phyloP scores from a whole-genome alignment of 1,284 basidiomycete genomes.

The Fomitopsis schrenkii region DNA sequence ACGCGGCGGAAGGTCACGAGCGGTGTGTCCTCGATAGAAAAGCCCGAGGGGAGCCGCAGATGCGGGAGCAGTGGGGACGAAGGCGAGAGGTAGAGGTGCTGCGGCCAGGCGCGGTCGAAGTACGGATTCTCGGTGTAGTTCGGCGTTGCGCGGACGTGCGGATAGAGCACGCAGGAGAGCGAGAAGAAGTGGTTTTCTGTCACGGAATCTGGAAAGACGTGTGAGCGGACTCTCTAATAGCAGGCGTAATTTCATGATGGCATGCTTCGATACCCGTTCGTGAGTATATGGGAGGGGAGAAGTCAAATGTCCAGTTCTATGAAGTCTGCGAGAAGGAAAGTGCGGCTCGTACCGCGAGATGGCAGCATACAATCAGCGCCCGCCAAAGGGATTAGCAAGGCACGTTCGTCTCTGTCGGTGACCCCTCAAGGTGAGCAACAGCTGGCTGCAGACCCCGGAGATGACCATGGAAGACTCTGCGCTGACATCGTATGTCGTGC shows the following conservation, averaged over 20 bases:
- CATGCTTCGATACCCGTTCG: too few species aligned
- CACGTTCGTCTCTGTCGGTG: too few species aligned
- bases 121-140: conserved; percentile 48
- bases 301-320: too few species aligned
- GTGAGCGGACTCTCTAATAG: neutral
- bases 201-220: conserved; percentile 48
- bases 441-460: too few species aligned
- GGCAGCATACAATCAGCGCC: neutral
- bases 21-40: conserved; percentile 52
- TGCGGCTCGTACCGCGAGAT: neutral
- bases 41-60: conserved; percentile 43
- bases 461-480: too few species aligned
- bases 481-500: too few species aligned
- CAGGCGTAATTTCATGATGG: too few species aligned
- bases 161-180: conserved; percentile 58
- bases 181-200: conserved; percentile 72
- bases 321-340: too few species aligned
- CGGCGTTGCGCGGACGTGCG: conserved; percentile 61
- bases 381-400: neutral
- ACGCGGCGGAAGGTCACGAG: conserved; percentile 61
- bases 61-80: conserved; percentile 41
- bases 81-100: conserved; percentile 56
- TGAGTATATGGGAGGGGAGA: too few species aligned
- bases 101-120: conserved; percentile 61
- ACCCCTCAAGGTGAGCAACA: too few species aligned